Base-by-base conservation (phyloP, 345 rosid species). In the Citrus sp. region DNA sequence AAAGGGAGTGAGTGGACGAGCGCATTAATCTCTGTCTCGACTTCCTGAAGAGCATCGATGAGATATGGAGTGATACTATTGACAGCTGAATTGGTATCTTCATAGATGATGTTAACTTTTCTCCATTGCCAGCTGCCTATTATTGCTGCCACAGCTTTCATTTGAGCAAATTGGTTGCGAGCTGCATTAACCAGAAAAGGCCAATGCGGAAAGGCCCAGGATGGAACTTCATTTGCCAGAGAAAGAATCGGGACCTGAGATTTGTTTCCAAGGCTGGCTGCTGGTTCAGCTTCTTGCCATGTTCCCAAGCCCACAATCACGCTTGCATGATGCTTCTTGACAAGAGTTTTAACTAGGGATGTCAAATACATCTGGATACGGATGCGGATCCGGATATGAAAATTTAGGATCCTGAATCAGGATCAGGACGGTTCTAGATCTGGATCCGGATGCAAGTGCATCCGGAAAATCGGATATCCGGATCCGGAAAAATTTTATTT, bases 71-170 rank as follows among this genome's bases (percentile, higher is more conserved):
- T n/a, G 13, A 49, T 59, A 34, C 71, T 38, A 12, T 21, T 49
- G n/a, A 54, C 21, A 68, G 67, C 77, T 4, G 51, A 66, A 60
- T 46, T 37, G n/a, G 24, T 25, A 42, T 85, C 84, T 79, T 85
- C 83, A n/a, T 85, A 81, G 24, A 83, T 78, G 68, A 81, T 46
- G 25, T 76, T 83, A 30, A 81, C 86, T 66, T 66, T 81, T 37
- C 72, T 56, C 86, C 88, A 83, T 51, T 63, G 40, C 72, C 80
- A 83, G 21, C 80, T 76, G 35, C 49, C 73, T 25, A 85, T 38
- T 6, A 85, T 73, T 14, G 80, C 77, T 5, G 83, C 84, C 10
- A 81, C 49, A 22, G 79, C 82, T 76, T 78, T 73, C 80, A 65
- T 76, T 64, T 83, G 81, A 7, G 59, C 58, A 18, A 49, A 40